Conservation (phyloP, 257 asterid species). For the Anisodus acutangulus region DNA sequence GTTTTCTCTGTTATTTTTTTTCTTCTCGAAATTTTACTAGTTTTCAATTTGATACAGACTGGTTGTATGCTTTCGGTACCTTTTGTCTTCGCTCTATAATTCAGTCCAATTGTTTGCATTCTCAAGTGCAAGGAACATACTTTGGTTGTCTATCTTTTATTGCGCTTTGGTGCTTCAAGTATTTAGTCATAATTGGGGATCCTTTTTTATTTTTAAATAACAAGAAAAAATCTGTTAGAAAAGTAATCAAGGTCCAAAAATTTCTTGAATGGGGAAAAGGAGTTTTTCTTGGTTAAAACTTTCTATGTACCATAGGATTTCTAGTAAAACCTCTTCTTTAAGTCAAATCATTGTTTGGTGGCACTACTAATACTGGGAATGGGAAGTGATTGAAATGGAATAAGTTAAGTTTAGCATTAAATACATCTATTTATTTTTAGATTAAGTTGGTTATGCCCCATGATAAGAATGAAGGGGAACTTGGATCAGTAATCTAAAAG, state of each 20-base stretch:
- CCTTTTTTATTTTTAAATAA: neutral
- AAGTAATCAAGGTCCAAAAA: neutral
- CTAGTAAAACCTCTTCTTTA: slow-evolving; percentile 7
- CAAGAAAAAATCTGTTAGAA: neutral
- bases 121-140: slow-evolving; percentile 1
- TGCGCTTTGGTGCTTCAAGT: slow-evolving; percentile 11
- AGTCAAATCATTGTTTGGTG: neutral
- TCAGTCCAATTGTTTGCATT: slow-evolving; percentile 3
- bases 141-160: slow-evolving; percentile 5
- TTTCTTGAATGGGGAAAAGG: neutral
- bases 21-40: neutral
- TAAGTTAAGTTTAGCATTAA: neutral
- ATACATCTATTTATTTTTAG: neutral
- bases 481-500: slow-evolving; percentile 11
- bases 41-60: neutral
- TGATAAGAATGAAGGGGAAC: neutral
- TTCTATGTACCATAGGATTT: neutral
- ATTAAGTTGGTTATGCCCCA: neutral
- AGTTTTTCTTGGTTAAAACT: neutral
- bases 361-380: slow-evolving; percentile 1
- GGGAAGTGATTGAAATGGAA: slow-evolving; percentile 7
- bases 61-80: neutral
- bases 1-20: slow-evolving; percentile 11
- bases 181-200: neutral
- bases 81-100: neutral